Conservation (phyloP, 371 early-diverging fungal species). For the Mucor lusitanicus region DNA sequence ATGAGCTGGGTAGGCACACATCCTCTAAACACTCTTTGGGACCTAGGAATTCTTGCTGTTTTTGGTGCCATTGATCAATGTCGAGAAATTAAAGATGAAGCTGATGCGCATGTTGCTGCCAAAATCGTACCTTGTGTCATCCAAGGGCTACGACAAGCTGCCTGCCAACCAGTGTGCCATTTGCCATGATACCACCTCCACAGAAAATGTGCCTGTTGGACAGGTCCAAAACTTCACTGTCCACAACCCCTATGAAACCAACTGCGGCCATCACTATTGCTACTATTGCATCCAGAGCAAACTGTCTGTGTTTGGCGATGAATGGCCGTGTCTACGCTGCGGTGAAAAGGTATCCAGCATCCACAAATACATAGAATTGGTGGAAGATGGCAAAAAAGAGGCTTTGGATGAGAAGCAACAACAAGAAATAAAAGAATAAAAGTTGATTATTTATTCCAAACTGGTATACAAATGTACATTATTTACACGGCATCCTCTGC, state of each 20-base stretch:
- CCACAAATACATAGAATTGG: conserved; percentile 39
- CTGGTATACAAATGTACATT: not conserved
- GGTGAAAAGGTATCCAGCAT: conserved; percentile 65
- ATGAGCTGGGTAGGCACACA: too few species aligned
- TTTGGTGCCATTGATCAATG: conserved; percentile 82
- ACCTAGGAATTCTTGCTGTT: conserved; percentile 92
- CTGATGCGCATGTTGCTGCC: conserved; percentile 58
- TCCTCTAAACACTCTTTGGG: too few species aligned
- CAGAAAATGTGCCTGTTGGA: conserved; percentile 28
- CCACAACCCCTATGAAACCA: conserved; percentile 73
- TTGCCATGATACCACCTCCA: conserved; percentile 60
- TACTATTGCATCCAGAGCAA: conserved; percentile 88
- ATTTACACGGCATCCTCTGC: conserved; percentile 26
- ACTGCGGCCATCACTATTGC: conserved; percentile 85
- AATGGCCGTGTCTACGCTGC: conserved; percentile 82
- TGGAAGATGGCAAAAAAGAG: conserved; percentile 24
- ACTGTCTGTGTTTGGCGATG: conserved; percentile 71
- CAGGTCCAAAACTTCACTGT: conserved; percentile 45
- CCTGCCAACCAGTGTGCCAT: conserved; percentile 73
- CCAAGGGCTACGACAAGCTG: conserved; percentile 58
- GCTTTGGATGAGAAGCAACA: not conserved
- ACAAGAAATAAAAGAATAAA: not conserved
- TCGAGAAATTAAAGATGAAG: conserved; percentile 69
- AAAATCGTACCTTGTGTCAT: conserved; percentile 51
- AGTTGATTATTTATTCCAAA: not conserved